A percentile compares a stretch with the other conserved stretches of the same genome.
Evolutionary conservation across 768 basidiomycete species (phyloP).

Genomic region (Rhizopogon rudus): DNA sequence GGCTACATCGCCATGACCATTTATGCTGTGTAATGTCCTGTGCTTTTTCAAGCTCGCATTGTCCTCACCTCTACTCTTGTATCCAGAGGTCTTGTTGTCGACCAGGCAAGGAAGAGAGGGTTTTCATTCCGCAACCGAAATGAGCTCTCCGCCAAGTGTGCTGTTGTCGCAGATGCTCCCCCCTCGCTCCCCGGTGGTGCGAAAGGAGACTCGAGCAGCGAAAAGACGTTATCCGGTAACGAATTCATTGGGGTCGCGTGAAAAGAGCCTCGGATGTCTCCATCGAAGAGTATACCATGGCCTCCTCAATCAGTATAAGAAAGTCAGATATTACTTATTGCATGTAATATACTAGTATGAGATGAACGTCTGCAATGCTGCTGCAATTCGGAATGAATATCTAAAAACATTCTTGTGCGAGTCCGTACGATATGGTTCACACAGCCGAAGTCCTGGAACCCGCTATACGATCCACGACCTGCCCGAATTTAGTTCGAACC

Average conservation of each 20-base stretch:
- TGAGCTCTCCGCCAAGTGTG: slow-evolving; percentile 27
- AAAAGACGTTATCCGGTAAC: neutral
- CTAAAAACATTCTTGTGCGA: neutral
- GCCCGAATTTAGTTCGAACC: neutral
- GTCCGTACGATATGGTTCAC: slow-evolving; percentile 24
- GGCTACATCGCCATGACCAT: slow-evolving; percentile 53
- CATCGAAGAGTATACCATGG: neutral
- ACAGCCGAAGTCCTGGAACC: slow-evolving; percentile 76
- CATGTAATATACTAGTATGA: neutral
- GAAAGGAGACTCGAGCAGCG: neutral
- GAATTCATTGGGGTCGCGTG: neutral
- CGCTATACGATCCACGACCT: slow-evolving; percentile 77
- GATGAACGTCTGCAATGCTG: neutral
- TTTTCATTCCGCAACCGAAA: slow-evolving; percentile 49
- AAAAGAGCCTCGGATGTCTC: neutral
- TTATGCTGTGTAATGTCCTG: slow-evolving; percentile 46
- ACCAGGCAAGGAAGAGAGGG: slow-evolving; percentile 42
- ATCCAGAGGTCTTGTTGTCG: slow-evolving; percentile 46
- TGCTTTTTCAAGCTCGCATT: neutral
- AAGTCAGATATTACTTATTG: neutral
- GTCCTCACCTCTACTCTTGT: neutral
- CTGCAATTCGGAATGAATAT: neutral
- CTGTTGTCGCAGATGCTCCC: neutral
- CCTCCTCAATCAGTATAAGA: neutral
- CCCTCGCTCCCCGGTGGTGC: neutral